A percentile compares a stretch with the other conserved stretches of the same genome.
Evolutionary conservation across 2,329 filamentous ascomycete species (phyloP).

Genomic region (Calonectria pseudoturangicola): DNA sequence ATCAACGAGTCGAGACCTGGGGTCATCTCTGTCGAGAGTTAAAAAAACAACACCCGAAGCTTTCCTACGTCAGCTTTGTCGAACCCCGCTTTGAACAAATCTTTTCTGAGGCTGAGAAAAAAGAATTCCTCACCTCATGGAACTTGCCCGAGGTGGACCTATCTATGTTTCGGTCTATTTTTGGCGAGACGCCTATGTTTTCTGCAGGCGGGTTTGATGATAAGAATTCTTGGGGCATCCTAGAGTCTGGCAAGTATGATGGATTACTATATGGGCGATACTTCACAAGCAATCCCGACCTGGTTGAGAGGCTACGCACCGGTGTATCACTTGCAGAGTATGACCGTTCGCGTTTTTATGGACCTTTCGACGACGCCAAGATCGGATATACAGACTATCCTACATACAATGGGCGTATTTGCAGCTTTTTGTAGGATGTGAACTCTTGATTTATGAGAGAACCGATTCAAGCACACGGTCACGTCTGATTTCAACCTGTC

Average conservation of each 20-base stretch:
- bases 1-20: conserved; percentile 73
- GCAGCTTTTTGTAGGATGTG: background rate
- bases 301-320: conserved; percentile 65
- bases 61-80: conserved; percentile 74
- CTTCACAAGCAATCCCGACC: conserved; percentile 70
- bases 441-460: background rate
- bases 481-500: too few species aligned
- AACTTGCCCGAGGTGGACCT: conserved; percentile 66
- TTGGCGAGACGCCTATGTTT: conserved; percentile 72
- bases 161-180: conserved; percentile 69
- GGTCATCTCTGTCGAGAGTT: conserved; percentile 68
- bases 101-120: conserved; percentile 68
- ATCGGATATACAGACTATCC: conserved; percentile 62
- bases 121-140: conserved; percentile 68
- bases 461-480: too few species aligned
- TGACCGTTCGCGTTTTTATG: conserved; percentile 67
- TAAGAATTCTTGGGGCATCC: conserved; percentile 68
- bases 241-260: conserved; percentile 66
- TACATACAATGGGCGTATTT: conserved; percentile 30
- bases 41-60: conserved; percentile 63
- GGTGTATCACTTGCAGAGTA: conserved; percentile 63
- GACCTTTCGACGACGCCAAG: conserved; percentile 59
- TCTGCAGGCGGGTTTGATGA: conserved; percentile 73
- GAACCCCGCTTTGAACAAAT: conserved; percentile 74
- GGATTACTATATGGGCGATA: conserved; percentile 67